Evolutionary conservation across 768 basidiomycete genomes (phyloP), one percentile per base, ranked within the genome.

Genomic region (Lentinula lateritia): DNA sequence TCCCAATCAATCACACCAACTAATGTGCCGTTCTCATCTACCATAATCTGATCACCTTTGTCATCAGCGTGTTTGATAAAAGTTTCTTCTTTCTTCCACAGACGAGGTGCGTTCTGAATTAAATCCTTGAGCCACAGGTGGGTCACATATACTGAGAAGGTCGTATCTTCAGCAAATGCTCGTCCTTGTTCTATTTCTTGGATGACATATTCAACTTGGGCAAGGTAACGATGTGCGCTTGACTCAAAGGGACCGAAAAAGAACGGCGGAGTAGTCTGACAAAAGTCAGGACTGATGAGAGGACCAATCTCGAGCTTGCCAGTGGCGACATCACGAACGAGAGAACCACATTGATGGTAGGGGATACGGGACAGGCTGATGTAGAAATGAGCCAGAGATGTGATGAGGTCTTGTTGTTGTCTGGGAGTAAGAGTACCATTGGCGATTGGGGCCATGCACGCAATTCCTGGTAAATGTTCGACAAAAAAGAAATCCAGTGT

Each of bases 1-100:
- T 72, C 71, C 71, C 71, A 73, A 53, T 72, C 66, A 42, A 72
- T 68, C 39, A 68, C 58, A 32, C 66, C 61, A 1, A 59, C 48
- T 15, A 68, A 55, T n/a, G 67, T 57, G 36, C 58, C 61, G 8
- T 68, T 58, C 12, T 63, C 54, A 38, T 68, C 63, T 12, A 67
- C 57, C 48, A 72, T 52, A n/a, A 68, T 54, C 35, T 72, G 66
- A 56, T 70, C 67, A 18, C 65, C 65, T 48, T 67, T 69, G 35
- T 68, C 65, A 38, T 73, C 66, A 43, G 57, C 62, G 46, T 71
- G 70, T 52, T 64, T 68, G 50, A 71, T 62, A 42, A 41, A 42
- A 43, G 39, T 50, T 32, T 20, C 8, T 23, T 20, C 50, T 20
- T 50, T 32, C 50, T 50, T 23, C 50, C 20, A 32, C 28, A 50